Evolutionary conservation across 176 grass and related monocot genomes (phyloP), one percentile per base, ranked within the genome.

Genomic region (Bothriochloa decipiens): DNA sequence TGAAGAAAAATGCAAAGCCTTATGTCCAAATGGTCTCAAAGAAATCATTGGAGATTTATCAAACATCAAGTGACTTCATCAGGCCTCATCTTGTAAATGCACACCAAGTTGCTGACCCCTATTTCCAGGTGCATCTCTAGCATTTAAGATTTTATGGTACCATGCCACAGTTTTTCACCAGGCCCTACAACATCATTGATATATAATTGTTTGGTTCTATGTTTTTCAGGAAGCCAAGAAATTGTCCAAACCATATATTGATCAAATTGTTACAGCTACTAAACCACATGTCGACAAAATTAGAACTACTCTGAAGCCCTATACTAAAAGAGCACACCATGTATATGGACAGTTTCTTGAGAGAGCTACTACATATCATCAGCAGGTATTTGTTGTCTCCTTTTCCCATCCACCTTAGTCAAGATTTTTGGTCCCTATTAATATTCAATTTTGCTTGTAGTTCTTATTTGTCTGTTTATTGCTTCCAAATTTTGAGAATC

Each of bases 181-280:
- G 33, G 0, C 35, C 33, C 25, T 49, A 55, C 41, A 36, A 52
- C 69, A 60, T 78, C 7, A 64, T 36, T 23, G n/a, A 78, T 84
- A 12, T 87, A 57, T 72, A 83, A 58, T 64, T 2, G 1, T 67
- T n/a, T 64, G 49, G 12, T n/a, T 71, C 12, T 73, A 43, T 74
- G 17, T 81, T 74, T 77, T 95, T 70, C 52, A 99, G 96, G 91
- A 89, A 49, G 91, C 87, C 18, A 99, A 92, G 86, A 90, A 92
- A 81, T 68, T 90, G 53, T 96, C 91, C n/a, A 94, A 94, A 86
- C 91, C 93, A 15, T 99, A 94, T 25, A 84, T 99, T 76, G 85
- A 99, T 81, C 91, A 94, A 87, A 81, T 91, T 89, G 91, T 86
- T 88, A 85, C 80, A 49, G 74, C 84, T 72, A 91, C 88, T 77